Evolutionary conservation across 108 stramenopile species (phyloP).

Genomic region (Nitzschia sp.): DNA sequence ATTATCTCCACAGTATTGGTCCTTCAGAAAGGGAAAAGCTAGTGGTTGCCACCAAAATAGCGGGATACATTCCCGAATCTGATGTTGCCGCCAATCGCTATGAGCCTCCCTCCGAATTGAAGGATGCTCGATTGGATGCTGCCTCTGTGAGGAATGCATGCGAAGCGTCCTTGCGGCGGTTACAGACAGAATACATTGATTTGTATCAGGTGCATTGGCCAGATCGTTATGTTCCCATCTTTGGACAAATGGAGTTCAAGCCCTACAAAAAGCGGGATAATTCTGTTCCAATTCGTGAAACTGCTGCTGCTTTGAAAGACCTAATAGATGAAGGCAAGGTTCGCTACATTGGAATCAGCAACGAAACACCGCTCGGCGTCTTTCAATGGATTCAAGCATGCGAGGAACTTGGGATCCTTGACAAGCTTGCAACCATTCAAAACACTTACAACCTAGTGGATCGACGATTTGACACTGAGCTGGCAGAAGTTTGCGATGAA

Average conservation of each 20-base stretch:
- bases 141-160: conserved; percentile 34
- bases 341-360: conserved; percentile 81
- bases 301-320: conserved; percentile 70
- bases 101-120: conserved; percentile 46
- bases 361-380: conserved; percentile 93
- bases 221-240: conserved; percentile 80
- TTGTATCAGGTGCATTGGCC: conserved; percentile 94
- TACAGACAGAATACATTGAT: conserved; percentile 92
- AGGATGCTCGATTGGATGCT: conserved; percentile 74
- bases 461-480: conserved; percentile 82
- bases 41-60: conserved; percentile 87
- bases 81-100: conserved; percentile 26
- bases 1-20: conserved; percentile 57
- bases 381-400: conserved; percentile 71
- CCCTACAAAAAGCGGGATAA: conserved; percentile 39
- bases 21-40: conserved; percentile 63
- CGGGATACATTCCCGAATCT: conserved; percentile 72
- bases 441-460: conserved; percentile 86
- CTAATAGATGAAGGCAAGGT: conserved; percentile 80
- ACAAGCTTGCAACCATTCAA: conserved; percentile 82
- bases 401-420: conserved; percentile 61
- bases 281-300: conserved; percentile 65
- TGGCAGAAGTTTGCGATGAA: conserved; percentile 87
- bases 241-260: conserved; percentile 77
- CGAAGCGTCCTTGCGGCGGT: conserved; percentile 74